Evolutionary conservation across 805 yeast genomes (phyloP).

Genomic region (Maudiozyma serrabonitensis): DNA sequence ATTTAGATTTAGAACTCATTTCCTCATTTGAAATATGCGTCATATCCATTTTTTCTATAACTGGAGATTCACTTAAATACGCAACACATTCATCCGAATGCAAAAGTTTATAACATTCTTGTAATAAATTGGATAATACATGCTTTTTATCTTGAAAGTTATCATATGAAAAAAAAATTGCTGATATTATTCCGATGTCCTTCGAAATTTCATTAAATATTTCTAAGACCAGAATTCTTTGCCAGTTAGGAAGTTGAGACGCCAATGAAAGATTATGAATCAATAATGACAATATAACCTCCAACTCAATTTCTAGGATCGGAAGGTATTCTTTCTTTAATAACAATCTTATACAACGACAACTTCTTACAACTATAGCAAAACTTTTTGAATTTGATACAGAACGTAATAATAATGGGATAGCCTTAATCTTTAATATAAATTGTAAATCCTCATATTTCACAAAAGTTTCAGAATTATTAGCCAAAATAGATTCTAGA

Average conservation of each 20-base stretch:
- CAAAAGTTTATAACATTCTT: slow-evolving; percentile 32
- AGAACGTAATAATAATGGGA: slow-evolving; percentile 65
- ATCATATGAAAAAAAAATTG: slow-evolving; percentile 58
- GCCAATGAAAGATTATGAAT: slow-evolving; percentile 61
- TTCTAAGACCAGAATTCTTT: slow-evolving; percentile 63
- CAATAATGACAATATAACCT: slow-evolving; percentile 65
- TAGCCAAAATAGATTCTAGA: slow-evolving; percentile 65
- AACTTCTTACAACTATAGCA: slow-evolving; percentile 62
- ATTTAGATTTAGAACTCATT: slow-evolving; percentile 42
- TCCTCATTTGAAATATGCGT: slow-evolving; percentile 33
- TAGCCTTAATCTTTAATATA: slow-evolving; percentile 54
- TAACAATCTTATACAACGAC: slow-evolving; percentile 58
- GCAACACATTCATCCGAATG: slow-evolving; percentile 21
- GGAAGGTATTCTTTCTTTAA: slow-evolving; percentile 48
- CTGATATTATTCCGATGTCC: slow-evolving; percentile 43
- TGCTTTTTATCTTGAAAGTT: slow-evolving; percentile 44
- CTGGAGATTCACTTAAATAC: slow-evolving; percentile 28
- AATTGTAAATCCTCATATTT: slow-evolving; percentile 55
- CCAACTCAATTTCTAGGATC: slow-evolving; percentile 64
- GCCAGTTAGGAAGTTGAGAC: slow-evolving; percentile 57
- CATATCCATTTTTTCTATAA: slow-evolving; percentile 24
- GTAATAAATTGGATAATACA: slow-evolving; percentile 48
- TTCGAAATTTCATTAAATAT: slow-evolving; percentile 50
- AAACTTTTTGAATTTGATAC: slow-evolving; percentile 48
- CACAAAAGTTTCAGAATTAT: slow-evolving; percentile 48